Evolutionary conservation across 305 asterid genomes (phyloP), one percentile per base, ranked within the genome.

Genomic region (Fraxinus floribunda): DNA sequence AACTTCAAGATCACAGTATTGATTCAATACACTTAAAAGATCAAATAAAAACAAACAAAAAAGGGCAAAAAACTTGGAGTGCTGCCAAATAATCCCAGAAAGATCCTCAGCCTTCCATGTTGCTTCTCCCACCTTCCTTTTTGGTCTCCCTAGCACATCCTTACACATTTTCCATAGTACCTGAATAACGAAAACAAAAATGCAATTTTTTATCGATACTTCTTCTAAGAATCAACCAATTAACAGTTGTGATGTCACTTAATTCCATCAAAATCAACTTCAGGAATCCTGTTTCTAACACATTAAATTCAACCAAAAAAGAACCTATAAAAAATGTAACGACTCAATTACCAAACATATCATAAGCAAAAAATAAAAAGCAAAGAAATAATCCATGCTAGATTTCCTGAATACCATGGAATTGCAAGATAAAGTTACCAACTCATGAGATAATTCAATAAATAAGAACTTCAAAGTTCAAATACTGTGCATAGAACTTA

Each of bases 31-130:
- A 9, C 72, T 24, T 64, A 41, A 26, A 38, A 60, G 75, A 49
- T 20, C 78, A 83, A 82, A 26, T 5, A 80, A 64, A 64, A 57
- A 60, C 34, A 39, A n/a, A 62, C 26, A 15, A 24, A 16, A 74
- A 68, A 38, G 36, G 36, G 62, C 22, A 16, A 24, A 24, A 76
- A 70, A 68, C 97, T 87, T 88, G 34, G 34, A 52, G 83, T 93
- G 97, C 87, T 94, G 98, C 98, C 97, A 94, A 71, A 97, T 92
- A 87, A 93, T 93, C 55, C 94, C 97, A 1, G 98, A 96, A 76
- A 94, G 66, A 85, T 93, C 97, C 89, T 93, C 97, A 26, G 98
- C 98, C 90, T 92, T 91, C 87, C 77, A 89, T 2, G 95, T 86
- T 57, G 97, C 98, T 91, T 94, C 98, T 79, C 94, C 97, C 26